Conservation (phyloP, 768 basidiomycete genomes). For the Albatrellus ellisii region DNA sequence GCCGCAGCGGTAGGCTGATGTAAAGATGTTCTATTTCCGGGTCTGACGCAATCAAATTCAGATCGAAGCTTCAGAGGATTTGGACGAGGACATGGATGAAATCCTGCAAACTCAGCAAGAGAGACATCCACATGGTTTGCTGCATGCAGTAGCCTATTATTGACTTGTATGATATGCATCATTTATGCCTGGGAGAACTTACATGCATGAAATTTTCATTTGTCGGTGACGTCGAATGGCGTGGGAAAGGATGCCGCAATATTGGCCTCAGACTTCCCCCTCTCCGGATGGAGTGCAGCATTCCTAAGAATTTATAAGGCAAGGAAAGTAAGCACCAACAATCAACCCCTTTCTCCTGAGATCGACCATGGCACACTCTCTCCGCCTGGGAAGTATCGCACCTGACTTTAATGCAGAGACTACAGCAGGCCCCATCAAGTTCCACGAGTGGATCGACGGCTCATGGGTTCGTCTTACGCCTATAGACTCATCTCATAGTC, state of each 20-base stretch:
- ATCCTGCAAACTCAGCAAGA: constrained; percentile 81
- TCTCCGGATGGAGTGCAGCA: neutral
- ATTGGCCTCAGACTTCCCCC: constrained; percentile 14
- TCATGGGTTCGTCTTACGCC: constrained; percentile 52
- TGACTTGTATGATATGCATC: constrained; percentile 22
- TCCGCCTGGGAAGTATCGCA: constrained; percentile 78
- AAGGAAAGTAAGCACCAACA: no score
- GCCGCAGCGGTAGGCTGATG: constrained; percentile 62
- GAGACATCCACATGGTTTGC: constrained; percentile 80
- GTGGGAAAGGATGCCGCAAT: constrained; percentile 61
- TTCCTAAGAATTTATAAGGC: neutral
- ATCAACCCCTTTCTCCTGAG: neutral
- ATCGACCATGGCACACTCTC: constrained; percentile 23
- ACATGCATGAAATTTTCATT: neutral
- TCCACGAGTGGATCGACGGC: constrained; percentile 86
- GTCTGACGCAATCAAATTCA: constrained; percentile 20
- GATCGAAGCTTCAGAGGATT: constrained; percentile 78
- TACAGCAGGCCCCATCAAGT: constrained; percentile 75
- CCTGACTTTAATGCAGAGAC: constrained; percentile 91
- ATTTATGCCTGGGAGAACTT: neutral
- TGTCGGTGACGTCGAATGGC: constrained; percentile 13
- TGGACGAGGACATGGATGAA: constrained; percentile 83
- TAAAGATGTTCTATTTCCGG: constrained; percentile 1
- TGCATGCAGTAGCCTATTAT: constrained; percentile 90
- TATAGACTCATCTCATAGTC: neutral